Conservation (phyloP, 345 rosid genomes). For the Sapria himalayana region DNA sequence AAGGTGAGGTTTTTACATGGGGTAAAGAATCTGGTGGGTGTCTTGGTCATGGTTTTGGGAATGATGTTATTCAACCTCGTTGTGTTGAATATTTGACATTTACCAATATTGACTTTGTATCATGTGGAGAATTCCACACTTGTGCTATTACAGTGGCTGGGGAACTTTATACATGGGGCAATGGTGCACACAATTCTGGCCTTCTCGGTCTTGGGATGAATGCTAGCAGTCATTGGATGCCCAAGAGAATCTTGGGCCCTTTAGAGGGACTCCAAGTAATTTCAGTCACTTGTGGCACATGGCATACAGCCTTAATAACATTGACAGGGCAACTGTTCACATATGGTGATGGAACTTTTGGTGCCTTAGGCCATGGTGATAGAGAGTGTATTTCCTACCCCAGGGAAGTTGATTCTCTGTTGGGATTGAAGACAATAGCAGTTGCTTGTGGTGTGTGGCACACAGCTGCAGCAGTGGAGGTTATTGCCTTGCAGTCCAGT, state of each 20-base stretch:
- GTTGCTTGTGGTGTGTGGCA: constrained; percentile 98
- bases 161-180: constrained; percentile 94
- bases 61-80: constrained; percentile 55
- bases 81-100: constrained; percentile 56
- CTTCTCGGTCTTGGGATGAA: constrained; percentile 82
- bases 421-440: constrained; percentile 62
- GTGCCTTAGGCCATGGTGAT: constrained; percentile 85
- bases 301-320: constrained; percentile 91
- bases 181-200: constrained; percentile 79
- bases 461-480: constrained; percentile 91
- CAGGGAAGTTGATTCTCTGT: constrained; percentile 69
- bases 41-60: constrained; percentile 82
- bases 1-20: constrained; percentile 93
- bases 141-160: constrained; percentile 88
- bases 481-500: constrained; percentile 61
- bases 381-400: constrained; percentile 46
- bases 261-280: constrained; percentile 83
- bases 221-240: constrained; percentile 95
- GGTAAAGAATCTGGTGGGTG: constrained; percentile 93
- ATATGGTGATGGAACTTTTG: constrained; percentile 92
- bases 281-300: constrained; percentile 81
- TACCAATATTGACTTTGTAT: constrained; percentile 49
- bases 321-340: constrained; percentile 79
- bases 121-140: constrained; percentile 92
- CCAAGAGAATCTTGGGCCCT: constrained; percentile 80